Evolutionary conservation across 2,329 filamentous ascomycete genomes (phyloP), one percentile per base, ranked within the genome.

Genomic region (Colletotrichum eleusines): DNA sequence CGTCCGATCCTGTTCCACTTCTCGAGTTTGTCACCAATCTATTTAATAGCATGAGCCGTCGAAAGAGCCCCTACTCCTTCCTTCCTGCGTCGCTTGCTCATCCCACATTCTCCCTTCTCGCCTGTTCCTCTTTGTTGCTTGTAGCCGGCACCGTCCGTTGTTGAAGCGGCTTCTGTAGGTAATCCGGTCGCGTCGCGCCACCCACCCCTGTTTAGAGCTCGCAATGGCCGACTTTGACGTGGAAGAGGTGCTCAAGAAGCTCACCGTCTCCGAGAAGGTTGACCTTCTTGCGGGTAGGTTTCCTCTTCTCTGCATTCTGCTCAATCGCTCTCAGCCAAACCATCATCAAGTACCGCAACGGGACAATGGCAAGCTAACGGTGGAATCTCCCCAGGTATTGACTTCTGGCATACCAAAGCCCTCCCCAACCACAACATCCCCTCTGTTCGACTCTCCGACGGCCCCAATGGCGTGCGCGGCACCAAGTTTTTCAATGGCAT

Each of bases 401-500:
- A 92, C 79, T 92, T 92, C 76, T 93, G 91, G 91, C 89, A 92
- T 76, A 91, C 90, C 42, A 87, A 88, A 74, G 79, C 87, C 18
- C 82, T 92, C 8, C 87, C 88, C 12, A 78, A 88, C 28, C 85
- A 90, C 75, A 87, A 87, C 1, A 84, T 92, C 42, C 90, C 90
- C 7, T 89, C 90, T 0, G 83, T 92, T 40, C 88, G 91, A 58
- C 84, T 90, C 57, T 88, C 89, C 46, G 91, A 93, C 74, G 91
- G 91, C 0, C 91, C 91, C 46, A 92, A 92, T 77, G 91, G 91
- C 61, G 87, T 91, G 42, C 85, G 91, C 73, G 91, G 90, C 61
- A 89, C 87, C 57, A 89, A 87, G 74, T 92, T 91, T 83, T 92
- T 92, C 80, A 88, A 90, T 74, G 89, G 90, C 63, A 80, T 85